Conservation (phyloP, 768 basidiomycete genomes). For the Harrya chromipes region DNA sequence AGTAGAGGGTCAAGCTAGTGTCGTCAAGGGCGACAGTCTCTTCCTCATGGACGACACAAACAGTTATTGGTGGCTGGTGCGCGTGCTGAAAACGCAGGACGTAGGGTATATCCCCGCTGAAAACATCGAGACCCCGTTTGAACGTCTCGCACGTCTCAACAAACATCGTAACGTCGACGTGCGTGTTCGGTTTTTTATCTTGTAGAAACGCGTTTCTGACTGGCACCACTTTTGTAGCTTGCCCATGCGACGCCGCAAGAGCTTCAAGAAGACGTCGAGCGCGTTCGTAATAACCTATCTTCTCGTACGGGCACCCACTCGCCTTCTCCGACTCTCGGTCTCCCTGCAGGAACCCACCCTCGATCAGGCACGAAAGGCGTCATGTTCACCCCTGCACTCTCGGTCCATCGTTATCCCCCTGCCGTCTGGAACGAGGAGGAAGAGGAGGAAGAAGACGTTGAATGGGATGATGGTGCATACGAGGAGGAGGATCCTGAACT, state of each 20-base stretch:
- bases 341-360: conserved; percentile 26
- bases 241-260: conserved; percentile 45
- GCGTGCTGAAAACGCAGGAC: conserved; percentile 97
- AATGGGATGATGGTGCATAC: conserved; percentile 65
- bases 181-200: conserved; percentile 30
- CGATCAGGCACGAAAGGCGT: conserved; percentile 47
- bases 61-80: conserved; percentile 99
- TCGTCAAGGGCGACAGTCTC: conserved; percentile 96
- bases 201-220: background rate
- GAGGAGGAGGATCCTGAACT: conserved; percentile 67
- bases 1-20: conserved; percentile 97
- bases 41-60: conserved; percentile 98
- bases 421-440: conserved; percentile 83
- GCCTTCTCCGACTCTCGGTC: conserved; percentile 43
- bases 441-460: conserved; percentile 49
- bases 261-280: conserved; percentile 54
- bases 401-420: conserved; percentile 73
- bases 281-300: conserved; percentile 48
- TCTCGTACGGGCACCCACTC: conserved; percentile 50
- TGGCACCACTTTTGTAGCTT: conserved; percentile 16
- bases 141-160: conserved; percentile 91
- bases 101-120: conserved; percentile 99
- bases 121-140: conserved; percentile 98
- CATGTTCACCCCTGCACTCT: conserved; percentile 66
- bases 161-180: conserved; percentile 98